Percentiles rank a stretch among this genome's conserved stretches.
Evolutionary conservation across 192 early-diverging fungal genomes (phyloP).

Genomic region (Coemansia asiatica): DNA sequence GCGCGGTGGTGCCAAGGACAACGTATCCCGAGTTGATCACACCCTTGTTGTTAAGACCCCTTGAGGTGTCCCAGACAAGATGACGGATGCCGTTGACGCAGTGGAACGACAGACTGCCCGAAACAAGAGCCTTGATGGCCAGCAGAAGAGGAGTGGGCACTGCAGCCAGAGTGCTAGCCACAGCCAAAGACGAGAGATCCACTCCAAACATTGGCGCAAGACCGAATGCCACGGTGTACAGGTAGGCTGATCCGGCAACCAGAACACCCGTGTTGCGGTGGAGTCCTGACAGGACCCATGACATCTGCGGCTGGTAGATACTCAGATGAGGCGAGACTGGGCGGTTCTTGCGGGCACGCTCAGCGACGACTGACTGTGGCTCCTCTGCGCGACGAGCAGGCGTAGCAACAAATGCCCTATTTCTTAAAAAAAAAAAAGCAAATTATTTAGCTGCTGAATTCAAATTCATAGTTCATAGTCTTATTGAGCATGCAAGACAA

Average conservation of each 20-base stretch:
- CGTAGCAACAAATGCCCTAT: constrained; percentile 53
- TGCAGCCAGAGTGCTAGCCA: constrained; percentile 66
- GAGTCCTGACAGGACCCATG: constrained; percentile 71
- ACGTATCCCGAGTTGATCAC: constrained; percentile 82
- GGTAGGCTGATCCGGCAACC: constrained; percentile 69
- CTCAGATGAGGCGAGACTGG: constrained; percentile 80
- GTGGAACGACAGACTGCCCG: constrained; percentile 79
- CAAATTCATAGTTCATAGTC: neutral
- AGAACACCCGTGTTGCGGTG: constrained; percentile 78
- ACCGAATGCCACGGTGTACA: constrained; percentile 68
- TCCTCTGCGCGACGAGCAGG: constrained; percentile 27
- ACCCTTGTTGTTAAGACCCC: constrained; percentile 67
- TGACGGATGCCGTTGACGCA: constrained; percentile 84
- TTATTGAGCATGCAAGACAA: neutral
- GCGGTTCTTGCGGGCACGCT: constrained; percentile 60
- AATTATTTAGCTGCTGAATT: neutral
- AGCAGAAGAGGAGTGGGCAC: constrained; percentile 68
- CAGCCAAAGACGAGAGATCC: constrained; percentile 65
- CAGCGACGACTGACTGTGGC: constrained; percentile 45
- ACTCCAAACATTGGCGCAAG: constrained; percentile 61
- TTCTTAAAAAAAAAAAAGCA: neutral
- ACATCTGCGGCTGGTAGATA: constrained; percentile 91
- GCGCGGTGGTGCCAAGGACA: constrained; percentile 65
- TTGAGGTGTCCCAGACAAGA: constrained; percentile 87
- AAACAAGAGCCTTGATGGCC: constrained; percentile 70